Conservation (phyloP, 1,284 basidiomycete species). For the Ustilago curta region DNA sequence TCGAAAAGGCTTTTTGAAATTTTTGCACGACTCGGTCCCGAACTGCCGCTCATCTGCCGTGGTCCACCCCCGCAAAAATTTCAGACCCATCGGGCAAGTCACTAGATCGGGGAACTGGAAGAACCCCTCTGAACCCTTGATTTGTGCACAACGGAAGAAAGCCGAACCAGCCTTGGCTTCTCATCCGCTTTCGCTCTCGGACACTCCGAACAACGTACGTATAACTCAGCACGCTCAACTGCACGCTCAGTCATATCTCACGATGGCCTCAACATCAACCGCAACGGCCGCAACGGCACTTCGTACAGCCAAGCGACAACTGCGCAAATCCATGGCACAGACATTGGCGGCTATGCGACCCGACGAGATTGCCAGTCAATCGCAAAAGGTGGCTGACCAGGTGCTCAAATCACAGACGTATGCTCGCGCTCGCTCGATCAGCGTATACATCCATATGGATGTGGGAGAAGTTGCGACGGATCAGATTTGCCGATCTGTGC, state of each 20-base stretch:
- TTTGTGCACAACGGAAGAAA: too few species aligned
- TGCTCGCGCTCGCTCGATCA: slow-evolving; percentile 57
- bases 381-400: slow-evolving; percentile 49
- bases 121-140: background rate
- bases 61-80: too few species aligned
- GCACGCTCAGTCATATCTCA: background rate
- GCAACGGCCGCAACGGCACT: slow-evolving; percentile 20
- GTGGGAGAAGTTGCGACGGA: slow-evolving; percentile 69
- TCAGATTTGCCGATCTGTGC: slow-evolving; percentile 64
- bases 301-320: slow-evolving; percentile 57
- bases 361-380: slow-evolving; percentile 32
- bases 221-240: background rate
- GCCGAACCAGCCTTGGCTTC: too few species aligned
- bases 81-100: too few species aligned
- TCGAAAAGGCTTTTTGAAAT: slow-evolving; percentile 3
- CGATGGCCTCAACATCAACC: slow-evolving; percentile 22
- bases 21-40: slow-evolving; percentile 30
- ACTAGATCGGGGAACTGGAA: slow-evolving; percentile 5
- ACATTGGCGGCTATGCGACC: slow-evolving; percentile 43
- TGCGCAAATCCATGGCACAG: slow-evolving; percentile 58
- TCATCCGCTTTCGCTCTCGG: too few species aligned
- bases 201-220: too few species aligned
- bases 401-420: slow-evolving; percentile 66
- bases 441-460: slow-evolving; percentile 69
- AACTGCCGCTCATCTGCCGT: too few species aligned